Base-by-base conservation (phyloP, 192 early-diverging fungal genomes). In the Hyaloraphidium curvatum region DNA sequence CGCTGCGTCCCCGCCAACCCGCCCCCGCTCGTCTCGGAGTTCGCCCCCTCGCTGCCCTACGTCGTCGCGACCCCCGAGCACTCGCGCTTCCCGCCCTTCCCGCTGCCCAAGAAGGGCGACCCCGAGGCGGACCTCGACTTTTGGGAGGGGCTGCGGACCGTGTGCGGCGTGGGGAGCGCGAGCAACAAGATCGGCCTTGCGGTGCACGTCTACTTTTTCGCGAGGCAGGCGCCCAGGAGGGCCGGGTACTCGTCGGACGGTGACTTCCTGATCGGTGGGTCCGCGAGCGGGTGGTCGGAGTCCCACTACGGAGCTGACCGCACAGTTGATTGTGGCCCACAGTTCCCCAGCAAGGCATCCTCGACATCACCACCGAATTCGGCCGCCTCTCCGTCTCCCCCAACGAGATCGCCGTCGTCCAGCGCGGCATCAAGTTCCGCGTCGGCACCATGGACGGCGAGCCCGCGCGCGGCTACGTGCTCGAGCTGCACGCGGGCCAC, bases 171-270 rank as follows among this genome's bases (percentile, higher is more conserved):
- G 1, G 93, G 93, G 19, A 80, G 86, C 59, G 77, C 89, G 11
- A 68, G 76, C 22, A 65, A 73, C 23, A 73, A 80, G 41, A 68
- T 65, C 48, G 93, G 93, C 2, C 64, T 97, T 28, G 89, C 85
- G 4, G 70, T 91, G 30, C 79, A 89, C 54, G 62, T 97, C 28
- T 97, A 90, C 59, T 59, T 72, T 2, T 80, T 82, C 23, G 84
- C 83, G 54, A 59, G 59, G 53, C 66, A 71, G 51, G 94, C 94
- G 93, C 66, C 69, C 1, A 70, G 69, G 21, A 62, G 62, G 19
- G 86, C 90, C 2, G 82, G 92, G 52, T 82, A 89, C 66, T 87
- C 80, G 62, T 73, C 90, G 1, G 92, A 97, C 54, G 92, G 92
- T 2, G 90, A 97, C 60, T 71, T 86, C 50, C 66, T 97, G 56